These are phyloP conservation scores for Aquilaria sinensis DNA, from an alignment of 345 rosid genomes.

Conservation along the genomic window DNA sequence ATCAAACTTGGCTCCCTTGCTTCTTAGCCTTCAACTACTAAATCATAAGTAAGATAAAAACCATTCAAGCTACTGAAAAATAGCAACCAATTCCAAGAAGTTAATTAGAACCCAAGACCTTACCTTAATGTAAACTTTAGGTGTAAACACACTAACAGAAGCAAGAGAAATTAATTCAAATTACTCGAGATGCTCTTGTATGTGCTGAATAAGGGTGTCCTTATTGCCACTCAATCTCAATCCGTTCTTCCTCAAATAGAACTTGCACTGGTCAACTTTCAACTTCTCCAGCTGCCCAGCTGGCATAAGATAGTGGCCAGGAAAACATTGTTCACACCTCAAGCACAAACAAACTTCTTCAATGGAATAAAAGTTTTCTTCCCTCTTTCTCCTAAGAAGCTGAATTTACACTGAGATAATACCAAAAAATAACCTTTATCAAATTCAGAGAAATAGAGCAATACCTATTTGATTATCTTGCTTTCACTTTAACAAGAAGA, in stretches of 20 bases:
- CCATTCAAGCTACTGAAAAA: no score
- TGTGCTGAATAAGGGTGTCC: constrained; percentile 35
- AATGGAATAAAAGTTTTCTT: no score
- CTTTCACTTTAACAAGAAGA: not conserved
- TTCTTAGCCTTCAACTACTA: no score
- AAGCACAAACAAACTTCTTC: not conserved
- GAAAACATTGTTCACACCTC: constrained; percentile 9
- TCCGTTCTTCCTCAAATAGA: constrained; percentile 52
- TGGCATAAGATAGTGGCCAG: constrained; percentile 24
- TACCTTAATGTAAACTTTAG: not conserved
- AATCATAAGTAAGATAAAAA: no score
- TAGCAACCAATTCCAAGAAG: no score
- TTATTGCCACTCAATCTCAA: constrained; percentile 52
- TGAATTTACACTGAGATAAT: not conserved
- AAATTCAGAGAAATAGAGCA: not conserved
- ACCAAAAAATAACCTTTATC: not conserved
- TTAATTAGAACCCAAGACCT: no score
- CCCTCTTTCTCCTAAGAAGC: no score
- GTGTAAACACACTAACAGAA: not conserved
- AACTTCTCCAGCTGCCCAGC: constrained; percentile 46
- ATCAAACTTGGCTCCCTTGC: no score
- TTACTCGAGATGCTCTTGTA: constrained; percentile 59
- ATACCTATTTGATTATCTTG: not conserved
- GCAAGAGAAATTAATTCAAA: constrained; percentile 5
- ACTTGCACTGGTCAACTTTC: constrained; percentile 50